phyloP scores from a whole-genome alignment of 345 rosid genomes.

The Citrus unshiu region DNA sequence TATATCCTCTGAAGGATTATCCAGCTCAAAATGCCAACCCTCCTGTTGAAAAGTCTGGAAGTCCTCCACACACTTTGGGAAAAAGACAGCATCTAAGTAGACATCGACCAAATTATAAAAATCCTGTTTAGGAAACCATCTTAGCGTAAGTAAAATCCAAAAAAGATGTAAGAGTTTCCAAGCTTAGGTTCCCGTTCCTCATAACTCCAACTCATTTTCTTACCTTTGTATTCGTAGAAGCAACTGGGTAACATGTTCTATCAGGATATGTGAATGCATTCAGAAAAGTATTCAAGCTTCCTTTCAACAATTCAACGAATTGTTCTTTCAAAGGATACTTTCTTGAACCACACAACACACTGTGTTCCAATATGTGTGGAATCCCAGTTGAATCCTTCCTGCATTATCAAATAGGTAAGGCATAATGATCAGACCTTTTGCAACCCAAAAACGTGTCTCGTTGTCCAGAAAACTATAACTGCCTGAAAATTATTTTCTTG shows the following conservation, averaged over 20 bases:
- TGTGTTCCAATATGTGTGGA: slow-evolving; percentile 96
- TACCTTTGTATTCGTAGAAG: slow-evolving; percentile 94
- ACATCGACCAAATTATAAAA: slow-evolving; percentile 96
- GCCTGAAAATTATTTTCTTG: background rate
- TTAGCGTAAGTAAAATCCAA: background rate
- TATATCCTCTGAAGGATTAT: slow-evolving; percentile 80
- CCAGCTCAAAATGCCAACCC: slow-evolving; percentile 98
- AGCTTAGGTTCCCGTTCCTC: background rate
- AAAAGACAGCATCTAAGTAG: slow-evolving; percentile 95
- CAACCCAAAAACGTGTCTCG: background rate
- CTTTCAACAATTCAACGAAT: slow-evolving; percentile 89
- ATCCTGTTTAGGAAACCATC: slow-evolving; percentile 50
- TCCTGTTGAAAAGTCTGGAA: slow-evolving; percentile 90
- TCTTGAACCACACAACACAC: slow-evolving; percentile 93
- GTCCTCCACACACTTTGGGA: slow-evolving; percentile 93
- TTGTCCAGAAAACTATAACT: background rate
- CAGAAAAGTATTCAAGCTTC: slow-evolving; percentile 87
- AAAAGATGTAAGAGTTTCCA: background rate
- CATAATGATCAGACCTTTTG: background rate
- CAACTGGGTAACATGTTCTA: slow-evolving; percentile 97
- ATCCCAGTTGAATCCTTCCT: slow-evolving; percentile 96
- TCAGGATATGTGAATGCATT: slow-evolving; percentile 99
- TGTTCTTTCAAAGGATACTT: slow-evolving; percentile 98
- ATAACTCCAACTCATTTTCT: background rate
- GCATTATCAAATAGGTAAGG: slow-evolving; percentile 28